A percentile compares a stretch with the other conserved stretches of the same genome.
Conservation (phyloP, 2,329 filamentous ascomycete genomes). For the Bertia moriformis region DNA sequence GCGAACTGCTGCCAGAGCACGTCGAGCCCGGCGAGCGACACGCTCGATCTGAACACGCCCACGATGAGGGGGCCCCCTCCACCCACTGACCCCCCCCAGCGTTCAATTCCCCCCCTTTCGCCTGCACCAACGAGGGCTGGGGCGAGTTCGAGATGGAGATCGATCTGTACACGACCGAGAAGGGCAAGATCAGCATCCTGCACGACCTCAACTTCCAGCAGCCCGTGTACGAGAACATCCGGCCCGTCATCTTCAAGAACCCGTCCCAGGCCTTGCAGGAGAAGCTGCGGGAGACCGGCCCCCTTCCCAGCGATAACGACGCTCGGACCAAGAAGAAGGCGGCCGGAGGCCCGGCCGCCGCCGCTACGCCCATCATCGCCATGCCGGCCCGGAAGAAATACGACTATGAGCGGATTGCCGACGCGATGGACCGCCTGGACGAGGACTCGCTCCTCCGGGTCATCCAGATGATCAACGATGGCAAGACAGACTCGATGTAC, state of each 20-base stretch:
- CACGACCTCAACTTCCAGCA: background rate
- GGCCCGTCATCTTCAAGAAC: background rate
- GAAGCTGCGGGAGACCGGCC: background rate
- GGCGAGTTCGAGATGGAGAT: background rate
- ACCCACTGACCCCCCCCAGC: too few species aligned
- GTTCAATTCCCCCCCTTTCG: background rate
- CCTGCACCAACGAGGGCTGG: background rate
- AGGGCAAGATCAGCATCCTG: background rate
- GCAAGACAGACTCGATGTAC: background rate
- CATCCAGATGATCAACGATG: background rate
- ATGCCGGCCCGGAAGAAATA: background rate
- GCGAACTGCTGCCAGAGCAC: too few species aligned
- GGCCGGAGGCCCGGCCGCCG: too few species aligned
- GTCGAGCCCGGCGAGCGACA: too few species aligned
- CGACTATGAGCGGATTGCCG: background rate
- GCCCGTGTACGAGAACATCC: background rate
- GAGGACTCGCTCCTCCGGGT: background rate
- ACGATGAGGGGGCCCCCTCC: too few species aligned
- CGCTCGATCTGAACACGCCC: too few species aligned
- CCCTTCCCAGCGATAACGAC: background rate
- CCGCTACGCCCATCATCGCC: background rate
- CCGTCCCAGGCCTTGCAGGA: background rate
- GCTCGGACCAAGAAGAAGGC: background rate
- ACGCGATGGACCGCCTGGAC: background rate
- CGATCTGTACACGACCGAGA: background rate